These are phyloP conservation scores for Tinospora cordifolia DNA, from an alignment of 164 flowering plant species.

Conservation along the genomic window DNA sequence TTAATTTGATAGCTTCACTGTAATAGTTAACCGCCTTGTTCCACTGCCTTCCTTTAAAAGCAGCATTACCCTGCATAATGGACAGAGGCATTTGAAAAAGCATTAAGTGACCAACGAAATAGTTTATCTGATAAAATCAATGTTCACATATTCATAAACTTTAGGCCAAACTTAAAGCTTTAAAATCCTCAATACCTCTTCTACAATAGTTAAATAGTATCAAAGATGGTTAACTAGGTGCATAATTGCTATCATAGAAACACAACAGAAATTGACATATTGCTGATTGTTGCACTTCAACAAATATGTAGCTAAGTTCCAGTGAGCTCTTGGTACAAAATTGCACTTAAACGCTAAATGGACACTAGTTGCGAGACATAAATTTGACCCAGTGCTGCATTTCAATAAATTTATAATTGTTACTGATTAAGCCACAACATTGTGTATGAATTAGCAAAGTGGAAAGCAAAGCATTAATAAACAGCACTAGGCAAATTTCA, in stretches of 20 bases:
- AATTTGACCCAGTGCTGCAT: neutral
- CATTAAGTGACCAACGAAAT: neutral
- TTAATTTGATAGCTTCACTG: constrained; percentile 82
- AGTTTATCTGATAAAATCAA: neutral
- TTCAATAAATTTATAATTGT: neutral
- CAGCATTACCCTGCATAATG: constrained; percentile 80
- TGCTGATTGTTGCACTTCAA: neutral
- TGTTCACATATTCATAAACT: neutral
- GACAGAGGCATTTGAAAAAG: neutral
- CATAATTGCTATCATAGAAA: neutral
- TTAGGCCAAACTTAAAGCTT: too few species aligned
- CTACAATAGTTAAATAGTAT: neutral
- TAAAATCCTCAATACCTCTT: neutral
- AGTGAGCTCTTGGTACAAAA: neutral
- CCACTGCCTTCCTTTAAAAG: constrained; percentile 83
- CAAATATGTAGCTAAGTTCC: neutral
- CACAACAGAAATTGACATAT: neutral
- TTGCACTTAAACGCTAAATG: neutral
- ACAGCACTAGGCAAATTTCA: too few species aligned
- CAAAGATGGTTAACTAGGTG: neutral
- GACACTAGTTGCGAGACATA: neutral
- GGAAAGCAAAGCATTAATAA: neutral
- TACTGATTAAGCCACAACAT: neutral
- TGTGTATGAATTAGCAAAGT: neutral
- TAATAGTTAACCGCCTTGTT: constrained; percentile 83